Conservation (phyloP, 345 rosid genomes). For the Pistacia atlantica region DNA sequence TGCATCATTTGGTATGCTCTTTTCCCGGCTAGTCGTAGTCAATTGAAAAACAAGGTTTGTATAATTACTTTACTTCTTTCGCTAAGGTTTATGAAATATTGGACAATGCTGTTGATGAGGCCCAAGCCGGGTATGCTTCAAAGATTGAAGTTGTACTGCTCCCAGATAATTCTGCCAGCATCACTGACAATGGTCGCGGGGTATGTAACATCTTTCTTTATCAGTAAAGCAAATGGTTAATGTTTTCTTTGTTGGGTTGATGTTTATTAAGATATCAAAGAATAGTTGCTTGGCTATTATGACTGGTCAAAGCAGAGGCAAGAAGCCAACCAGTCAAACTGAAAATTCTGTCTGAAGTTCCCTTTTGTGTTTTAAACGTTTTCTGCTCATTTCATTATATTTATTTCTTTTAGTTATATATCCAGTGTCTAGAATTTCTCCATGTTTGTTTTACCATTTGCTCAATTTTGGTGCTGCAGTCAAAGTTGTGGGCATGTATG, state of each 20-base stretch:
- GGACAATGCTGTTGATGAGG: conserved; percentile 98
- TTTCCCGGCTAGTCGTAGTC: conserved; percentile 2
- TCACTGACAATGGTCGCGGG: conserved; percentile 96
- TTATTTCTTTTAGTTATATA: background rate
- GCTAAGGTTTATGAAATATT: conserved; percentile 91
- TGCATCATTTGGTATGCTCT: conserved; percentile 86
- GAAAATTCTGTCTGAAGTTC: background rate
- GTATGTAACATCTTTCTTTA: conserved; percentile 45
- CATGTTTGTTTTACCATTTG: background rate
- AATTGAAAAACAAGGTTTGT: background rate
- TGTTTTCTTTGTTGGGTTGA: background rate
- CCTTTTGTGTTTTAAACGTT: background rate
- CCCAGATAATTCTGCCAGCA: conserved; percentile 82
- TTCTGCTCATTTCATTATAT: background rate
- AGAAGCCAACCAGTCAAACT: no score
- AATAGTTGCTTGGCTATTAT: no score
- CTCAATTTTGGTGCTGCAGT: background rate
- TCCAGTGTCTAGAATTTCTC: background rate
- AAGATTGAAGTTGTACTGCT: conserved; percentile 65
- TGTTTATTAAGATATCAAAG: background rate
- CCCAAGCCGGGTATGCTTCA: conserved; percentile 96
- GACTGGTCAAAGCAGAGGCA: no score
- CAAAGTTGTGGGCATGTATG: background rate
- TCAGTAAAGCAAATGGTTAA: background rate
- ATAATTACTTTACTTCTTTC: conserved; percentile 16